Base-by-base conservation (phyloP, 1,284 basidiomycete genomes). In the Blastosporella zonata region DNA sequence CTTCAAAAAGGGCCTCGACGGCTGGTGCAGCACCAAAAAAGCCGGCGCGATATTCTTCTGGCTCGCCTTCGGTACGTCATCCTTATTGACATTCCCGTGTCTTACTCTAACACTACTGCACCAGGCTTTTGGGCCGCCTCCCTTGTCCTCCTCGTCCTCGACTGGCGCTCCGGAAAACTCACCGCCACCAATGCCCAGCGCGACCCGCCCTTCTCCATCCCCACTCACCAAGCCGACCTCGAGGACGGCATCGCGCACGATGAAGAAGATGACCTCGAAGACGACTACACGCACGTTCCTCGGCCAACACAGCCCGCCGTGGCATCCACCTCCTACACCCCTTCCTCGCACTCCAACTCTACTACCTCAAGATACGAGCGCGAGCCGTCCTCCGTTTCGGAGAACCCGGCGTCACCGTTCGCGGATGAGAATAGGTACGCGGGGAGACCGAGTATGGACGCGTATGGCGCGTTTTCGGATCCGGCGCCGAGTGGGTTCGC, bases 11-110 rank as follows among this genome's bases (percentile, higher is more conserved):
- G 89, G 73, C 6, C 72, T 96, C 5, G 65, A 74, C 9, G 81
- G 85, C 1, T 95, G 89, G 87, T 96, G 93, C 67, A 81, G 75
- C 54, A 94, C 93, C 6, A 94, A 95, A 71, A 92, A 91, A 61
- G 92, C 93, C 2, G 88, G 79, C 0, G 80, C 81, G 6, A 79
- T 93, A 46, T 94, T 96, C 67, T 87, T 93, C 63, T 94, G 92
- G 93, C 66, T 92, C n/a, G 72, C 79, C 1, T 86, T 88, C 47
- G 75, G 85, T 87, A 47, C 21, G 67, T 56, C 17, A 27, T 6
- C 28, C 18, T 34, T 9, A 25, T 13, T 35, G 7, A 34, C 7
- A 36, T 56, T 21, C 52, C 39, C 34, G 3, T 52, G 37, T 48
- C n/a, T 55, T 35, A 46, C 27, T 46, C 43, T 13, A 33, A 45